Conservation (phyloP, 768 basidiomycete genomes). For the Termitomyces sp. region DNA sequence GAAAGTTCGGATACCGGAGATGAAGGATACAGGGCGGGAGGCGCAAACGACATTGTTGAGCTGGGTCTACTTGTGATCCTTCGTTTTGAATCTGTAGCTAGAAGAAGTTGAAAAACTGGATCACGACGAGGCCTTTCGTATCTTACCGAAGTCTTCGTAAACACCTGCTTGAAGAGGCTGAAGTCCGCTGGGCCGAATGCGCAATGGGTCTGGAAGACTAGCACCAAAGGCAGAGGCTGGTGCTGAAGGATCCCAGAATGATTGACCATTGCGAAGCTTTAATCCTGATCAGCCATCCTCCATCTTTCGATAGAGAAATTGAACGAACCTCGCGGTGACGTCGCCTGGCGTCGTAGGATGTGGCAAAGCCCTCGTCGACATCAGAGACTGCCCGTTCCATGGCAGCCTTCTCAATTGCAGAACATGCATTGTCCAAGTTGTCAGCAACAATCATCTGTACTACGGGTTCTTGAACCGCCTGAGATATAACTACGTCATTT, state of each 20-base stretch:
- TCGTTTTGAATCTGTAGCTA: conserved; percentile 55
- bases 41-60: conserved; percentile 65
- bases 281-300: conserved; percentile 1
- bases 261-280: conserved; percentile 61
- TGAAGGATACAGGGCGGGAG: conserved; percentile 45
- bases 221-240: conserved; percentile 63
- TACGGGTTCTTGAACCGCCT: conserved; percentile 74
- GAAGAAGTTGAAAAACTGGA: conserved; percentile 4
- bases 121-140: neutral
- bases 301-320: neutral
- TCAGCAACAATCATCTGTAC: conserved; percentile 79
- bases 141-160: conserved; percentile 90
- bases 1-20: conserved; percentile 61
- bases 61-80: conserved; percentile 59
- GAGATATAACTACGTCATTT: neutral
- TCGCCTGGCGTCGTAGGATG: conserved; percentile 78
- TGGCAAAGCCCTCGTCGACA: conserved; percentile 83
- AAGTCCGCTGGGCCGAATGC: conserved; percentile 79
- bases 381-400: conserved; percentile 94
- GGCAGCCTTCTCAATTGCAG: conserved; percentile 93
- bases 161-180: conserved; percentile 79
- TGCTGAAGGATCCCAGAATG: conserved; percentile 88
- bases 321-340: conserved; percentile 76
- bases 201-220: conserved; percentile 81
- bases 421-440: conserved; percentile 90